These are phyloP conservation scores for Bacidia gigantensis DNA, from an alignment of 495 filamentous ascomycete genomes.

Conservation along the genomic window DNA sequence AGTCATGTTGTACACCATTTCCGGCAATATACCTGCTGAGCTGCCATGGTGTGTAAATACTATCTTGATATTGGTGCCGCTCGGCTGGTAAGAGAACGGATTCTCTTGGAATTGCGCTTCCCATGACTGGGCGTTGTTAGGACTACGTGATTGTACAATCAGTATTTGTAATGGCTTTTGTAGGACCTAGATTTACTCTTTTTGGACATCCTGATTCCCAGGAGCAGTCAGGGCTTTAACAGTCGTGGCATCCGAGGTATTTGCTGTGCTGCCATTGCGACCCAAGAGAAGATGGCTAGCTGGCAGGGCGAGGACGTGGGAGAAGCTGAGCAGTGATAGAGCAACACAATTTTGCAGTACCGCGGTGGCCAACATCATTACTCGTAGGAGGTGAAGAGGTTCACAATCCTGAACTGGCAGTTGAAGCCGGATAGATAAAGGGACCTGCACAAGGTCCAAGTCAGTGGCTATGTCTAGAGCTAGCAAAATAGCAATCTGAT, in stretches of 20 bases:
- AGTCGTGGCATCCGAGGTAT: background rate
- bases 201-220: background rate
- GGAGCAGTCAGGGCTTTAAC: no score
- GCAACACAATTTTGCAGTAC: background rate
- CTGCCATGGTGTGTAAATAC: background rate
- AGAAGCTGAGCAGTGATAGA: background rate
- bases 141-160: background rate
- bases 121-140: background rate
- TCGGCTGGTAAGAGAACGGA: background rate
- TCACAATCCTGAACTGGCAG: background rate
- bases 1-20: constrained; percentile 2
- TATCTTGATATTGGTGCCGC: background rate
- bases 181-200: background rate
- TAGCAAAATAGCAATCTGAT: background rate
- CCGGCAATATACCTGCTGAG: background rate
- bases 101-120: background rate
- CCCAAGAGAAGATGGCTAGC: background rate
- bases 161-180: background rate
- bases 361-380: background rate
- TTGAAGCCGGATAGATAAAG: background rate
- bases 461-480: background rate
- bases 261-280: background rate
- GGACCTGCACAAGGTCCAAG: background rate
- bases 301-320: background rate
- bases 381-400: background rate